A percentile compares a stretch with the other conserved stretches of the same genome.
phyloP scores from a whole-genome alignment of 768 basidiomycete genomes.

The Suillus subluteus region DNA sequence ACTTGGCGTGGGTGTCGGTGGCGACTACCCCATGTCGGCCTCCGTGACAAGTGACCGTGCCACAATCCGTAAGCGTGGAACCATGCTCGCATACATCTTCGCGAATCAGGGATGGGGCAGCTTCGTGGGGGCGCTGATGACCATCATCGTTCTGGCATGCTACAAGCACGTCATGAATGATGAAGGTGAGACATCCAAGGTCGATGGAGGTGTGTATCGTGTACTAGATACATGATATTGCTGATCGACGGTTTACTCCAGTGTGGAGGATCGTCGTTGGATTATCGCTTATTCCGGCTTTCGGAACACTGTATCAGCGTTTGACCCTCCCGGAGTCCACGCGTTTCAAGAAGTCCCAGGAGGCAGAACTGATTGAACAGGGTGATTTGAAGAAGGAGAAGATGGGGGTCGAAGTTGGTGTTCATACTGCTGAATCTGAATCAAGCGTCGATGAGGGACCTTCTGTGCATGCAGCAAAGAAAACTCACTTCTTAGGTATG shows the following conservation, averaged over 20 bases:
- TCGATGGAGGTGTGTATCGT: constrained; percentile 62
- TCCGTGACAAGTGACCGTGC: constrained; percentile 70
- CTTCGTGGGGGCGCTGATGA: constrained; percentile 62
- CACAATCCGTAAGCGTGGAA: constrained; percentile 66
- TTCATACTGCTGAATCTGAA: constrained; percentile 9
- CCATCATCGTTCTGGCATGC: constrained; percentile 63
- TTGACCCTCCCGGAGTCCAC: constrained; percentile 73
- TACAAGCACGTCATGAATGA: constrained; percentile 69
- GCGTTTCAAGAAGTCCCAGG: constrained; percentile 51
- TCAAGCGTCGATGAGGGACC: constrained; percentile 18
- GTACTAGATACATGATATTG: constrained; percentile 3
- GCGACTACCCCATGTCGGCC: constrained; percentile 81
- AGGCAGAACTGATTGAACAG: constrained; percentile 29
- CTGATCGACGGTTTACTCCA: constrained; percentile 18
- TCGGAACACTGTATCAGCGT: constrained; percentile 75
- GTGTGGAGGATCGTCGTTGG: constrained; percentile 79
- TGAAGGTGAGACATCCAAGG: constrained; percentile 59
- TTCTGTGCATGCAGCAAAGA: constrained; percentile 37
- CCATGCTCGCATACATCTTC: constrained; percentile 77
- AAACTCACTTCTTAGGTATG: constrained; percentile 56
- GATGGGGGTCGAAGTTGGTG: constrained; percentile 23
- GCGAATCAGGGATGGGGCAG: constrained; percentile 81
- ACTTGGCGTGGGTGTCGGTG: constrained; percentile 78
- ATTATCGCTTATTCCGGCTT: constrained; percentile 75
- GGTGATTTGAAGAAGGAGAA: constrained; percentile 41